These are phyloP conservation scores for Penicillium atrosanguineum DNA, from an alignment of 495 filamentous ascomycete species.

Conservation along the genomic window DNA sequence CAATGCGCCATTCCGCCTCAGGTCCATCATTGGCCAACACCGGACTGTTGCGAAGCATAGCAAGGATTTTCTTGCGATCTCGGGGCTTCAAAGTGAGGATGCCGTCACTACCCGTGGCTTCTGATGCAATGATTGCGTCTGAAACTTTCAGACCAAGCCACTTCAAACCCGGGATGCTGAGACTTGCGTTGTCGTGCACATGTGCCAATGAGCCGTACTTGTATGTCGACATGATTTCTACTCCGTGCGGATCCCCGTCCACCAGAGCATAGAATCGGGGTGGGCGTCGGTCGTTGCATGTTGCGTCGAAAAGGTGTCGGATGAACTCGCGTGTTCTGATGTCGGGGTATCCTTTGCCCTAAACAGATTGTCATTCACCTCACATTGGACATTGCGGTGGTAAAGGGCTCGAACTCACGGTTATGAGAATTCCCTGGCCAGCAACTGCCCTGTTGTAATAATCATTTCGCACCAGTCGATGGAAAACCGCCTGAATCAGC, in stretches of 20 bases:
- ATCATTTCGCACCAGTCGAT: constrained; percentile 55
- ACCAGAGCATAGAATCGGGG: constrained; percentile 63
- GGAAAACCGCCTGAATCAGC: constrained; percentile 69
- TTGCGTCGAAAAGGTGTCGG: constrained; percentile 29
- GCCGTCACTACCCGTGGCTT: constrained; percentile 28
- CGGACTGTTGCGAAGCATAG: constrained; percentile 59
- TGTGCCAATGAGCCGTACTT: constrained; percentile 76
- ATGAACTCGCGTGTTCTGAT: constrained; percentile 71
- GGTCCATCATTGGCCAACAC: constrained; percentile 46
- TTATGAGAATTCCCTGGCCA: constrained; percentile 66
- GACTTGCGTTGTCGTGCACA: constrained; percentile 62
- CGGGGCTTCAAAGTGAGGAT: constrained; percentile 55
- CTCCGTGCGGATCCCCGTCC: constrained; percentile 85
- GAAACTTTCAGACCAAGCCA: constrained; percentile 74
- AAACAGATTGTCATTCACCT: background rate
- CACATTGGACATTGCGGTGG: background rate
- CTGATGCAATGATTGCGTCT: constrained; percentile 47
- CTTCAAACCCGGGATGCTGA: constrained; percentile 55
- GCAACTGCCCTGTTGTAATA: constrained; percentile 50
- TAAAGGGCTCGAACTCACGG: constrained; percentile 41
- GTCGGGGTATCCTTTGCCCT: constrained; percentile 92
- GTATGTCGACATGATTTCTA: constrained; percentile 84
- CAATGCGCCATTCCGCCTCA: constrained; percentile 55
- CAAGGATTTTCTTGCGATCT: constrained; percentile 66
- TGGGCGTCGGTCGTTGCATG: constrained; percentile 21